phyloP scores from a whole-genome alignment of 176 grass and related monocot species.

The Oryza rufipogon region DNA sequence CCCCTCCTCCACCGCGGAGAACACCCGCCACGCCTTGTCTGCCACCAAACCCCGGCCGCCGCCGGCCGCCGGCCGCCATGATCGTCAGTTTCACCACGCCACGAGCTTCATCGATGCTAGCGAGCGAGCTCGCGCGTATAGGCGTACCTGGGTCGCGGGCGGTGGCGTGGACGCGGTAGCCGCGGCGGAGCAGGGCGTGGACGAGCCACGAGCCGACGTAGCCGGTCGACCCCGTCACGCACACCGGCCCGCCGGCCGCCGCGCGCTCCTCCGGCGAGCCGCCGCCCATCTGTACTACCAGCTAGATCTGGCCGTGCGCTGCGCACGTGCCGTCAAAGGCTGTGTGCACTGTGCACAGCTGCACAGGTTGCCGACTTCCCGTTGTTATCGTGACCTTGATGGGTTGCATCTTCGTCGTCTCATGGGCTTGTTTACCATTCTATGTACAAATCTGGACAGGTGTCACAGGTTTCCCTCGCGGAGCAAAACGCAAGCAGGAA shows the following conservation, averaged over 20 bases:
- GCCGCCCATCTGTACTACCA: background rate
- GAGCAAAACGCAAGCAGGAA: no score
- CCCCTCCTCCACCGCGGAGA: conserved; percentile 44
- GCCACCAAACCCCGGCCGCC: background rate
- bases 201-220: conserved; percentile 90
- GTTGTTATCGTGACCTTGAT: background rate
- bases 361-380: background rate
- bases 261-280: background rate
- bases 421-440: no score
- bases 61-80: background rate
- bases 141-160: conserved; percentile 64
- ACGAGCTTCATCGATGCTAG: background rate
- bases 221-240: conserved; percentile 81
- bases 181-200: conserved; percentile 61
- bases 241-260: conserved; percentile 27
- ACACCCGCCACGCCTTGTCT: conserved; percentile 67
- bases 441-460: background rate
- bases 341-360: background rate
- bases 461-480: background rate
- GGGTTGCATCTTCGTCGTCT: no score
- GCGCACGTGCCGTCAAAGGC: background rate
- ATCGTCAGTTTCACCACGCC: background rate
- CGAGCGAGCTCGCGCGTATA: background rate
- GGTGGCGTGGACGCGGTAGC: conserved; percentile 77
- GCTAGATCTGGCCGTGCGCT: background rate